Percentiles rank a stretch among this genome's conserved stretches.
Evolutionary conservation across 108 stramenopile genomes (phyloP).

Genomic region (Skeletonema marinoi): DNA sequence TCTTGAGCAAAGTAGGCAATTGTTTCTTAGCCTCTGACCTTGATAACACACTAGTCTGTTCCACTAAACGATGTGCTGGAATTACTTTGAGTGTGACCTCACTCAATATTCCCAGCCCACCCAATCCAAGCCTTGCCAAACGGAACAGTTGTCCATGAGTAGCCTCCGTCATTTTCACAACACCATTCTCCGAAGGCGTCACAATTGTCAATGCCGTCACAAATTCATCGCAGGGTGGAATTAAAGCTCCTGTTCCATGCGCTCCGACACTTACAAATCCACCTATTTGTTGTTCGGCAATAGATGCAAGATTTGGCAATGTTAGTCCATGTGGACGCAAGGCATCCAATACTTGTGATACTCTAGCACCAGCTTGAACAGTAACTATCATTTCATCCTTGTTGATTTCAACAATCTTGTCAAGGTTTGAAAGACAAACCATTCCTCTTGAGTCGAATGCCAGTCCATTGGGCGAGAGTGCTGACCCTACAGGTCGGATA

Average conservation of each 20-base stretch:
- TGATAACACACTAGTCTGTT: slow-evolving; percentile 89
- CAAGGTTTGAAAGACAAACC: slow-evolving; percentile 88
- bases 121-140: slow-evolving; percentile 90
- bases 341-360: slow-evolving; percentile 82
- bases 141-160: slow-evolving; percentile 78
- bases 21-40: slow-evolving; percentile 77
- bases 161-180: slow-evolving; percentile 69
- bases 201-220: slow-evolving; percentile 88
- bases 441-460: slow-evolving; percentile 77
- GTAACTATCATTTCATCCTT: slow-evolving; percentile 81
- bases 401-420: slow-evolving; percentile 83
- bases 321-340: slow-evolving; percentile 82
- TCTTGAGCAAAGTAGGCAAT: slow-evolving; percentile 47
- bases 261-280: slow-evolving; percentile 95
- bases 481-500: slow-evolving; percentile 92
- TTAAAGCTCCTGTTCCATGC: slow-evolving; percentile 93
- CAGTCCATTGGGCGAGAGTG: slow-evolving; percentile 95
- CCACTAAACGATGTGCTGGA: slow-evolving; percentile 88
- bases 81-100: slow-evolving; percentile 91
- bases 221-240: slow-evolving; percentile 96
- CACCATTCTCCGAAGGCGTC: slow-evolving; percentile 82
- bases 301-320: slow-evolving; percentile 94
- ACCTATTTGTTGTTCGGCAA: slow-evolving; percentile 97
- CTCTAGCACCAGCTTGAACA: slow-evolving; percentile 92
- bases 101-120: slow-evolving; percentile 94